Percentiles rank a stretch among this genome's conserved stretches.
These are phyloP conservation scores for Phytophthora crassamura DNA, from an alignment of 352 stramenopile species.

Conservation along the genomic window DNA sequence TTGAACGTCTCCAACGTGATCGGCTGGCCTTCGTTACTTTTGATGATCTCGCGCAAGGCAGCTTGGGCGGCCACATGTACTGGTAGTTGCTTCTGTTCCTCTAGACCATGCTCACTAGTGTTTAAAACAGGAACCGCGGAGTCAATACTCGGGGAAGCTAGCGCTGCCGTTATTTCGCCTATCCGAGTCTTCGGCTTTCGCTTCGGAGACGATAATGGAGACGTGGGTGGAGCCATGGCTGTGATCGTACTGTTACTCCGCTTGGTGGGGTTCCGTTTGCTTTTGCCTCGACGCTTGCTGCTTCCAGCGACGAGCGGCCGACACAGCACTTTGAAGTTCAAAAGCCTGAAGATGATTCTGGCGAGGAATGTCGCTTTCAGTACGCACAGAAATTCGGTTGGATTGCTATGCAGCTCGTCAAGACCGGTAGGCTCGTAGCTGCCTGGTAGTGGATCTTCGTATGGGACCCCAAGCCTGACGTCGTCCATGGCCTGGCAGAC, in stretches of 20 bases:
- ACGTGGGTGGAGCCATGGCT: constrained; percentile 3
- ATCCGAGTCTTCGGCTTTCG: constrained; percentile 39
- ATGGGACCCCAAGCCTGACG: constrained; percentile 55
- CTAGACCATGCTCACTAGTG: neutral
- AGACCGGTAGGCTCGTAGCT: neutral
- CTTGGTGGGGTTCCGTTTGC: constrained; percentile 18
- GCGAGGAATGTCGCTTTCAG: constrained; percentile 64
- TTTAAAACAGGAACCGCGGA: neutral
- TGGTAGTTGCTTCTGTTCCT: constrained; percentile 2
- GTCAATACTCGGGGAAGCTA: neutral
- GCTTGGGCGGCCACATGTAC: constrained; percentile 25
- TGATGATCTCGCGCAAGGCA: constrained; percentile 32
- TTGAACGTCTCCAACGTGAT: constrained; percentile 67
- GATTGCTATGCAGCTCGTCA: neutral
- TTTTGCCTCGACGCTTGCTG: constrained; percentile 20
- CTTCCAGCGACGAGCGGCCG: constrained; percentile 9
- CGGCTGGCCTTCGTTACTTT: constrained; percentile 39
- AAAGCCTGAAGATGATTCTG: constrained; percentile 52
- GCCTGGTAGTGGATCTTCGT: constrained; percentile 32
- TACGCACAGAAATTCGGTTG: constrained; percentile 45
- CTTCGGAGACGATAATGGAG: constrained; percentile 28
- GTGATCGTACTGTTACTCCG: constrained; percentile 8
- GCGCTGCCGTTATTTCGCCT: constrained; percentile 12
- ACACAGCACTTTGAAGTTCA: constrained; percentile 48
- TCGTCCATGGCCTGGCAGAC: constrained; percentile 56